These are phyloP conservation scores for Rhodotorula paludigena DNA, from an alignment of 768 basidiomycete genomes.

Conservation along the genomic window DNA sequence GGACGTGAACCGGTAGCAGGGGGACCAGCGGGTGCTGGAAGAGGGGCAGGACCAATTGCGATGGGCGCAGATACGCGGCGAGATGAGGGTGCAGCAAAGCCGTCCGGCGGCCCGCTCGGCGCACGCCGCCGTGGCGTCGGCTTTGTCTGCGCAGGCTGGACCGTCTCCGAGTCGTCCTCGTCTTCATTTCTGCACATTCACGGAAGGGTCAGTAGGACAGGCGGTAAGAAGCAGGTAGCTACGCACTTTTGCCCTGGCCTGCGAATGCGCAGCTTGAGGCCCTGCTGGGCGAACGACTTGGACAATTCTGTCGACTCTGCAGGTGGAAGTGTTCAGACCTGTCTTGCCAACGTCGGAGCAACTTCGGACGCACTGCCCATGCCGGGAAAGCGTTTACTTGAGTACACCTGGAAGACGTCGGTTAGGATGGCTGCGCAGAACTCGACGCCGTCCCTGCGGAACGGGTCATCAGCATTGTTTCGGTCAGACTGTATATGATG, in stretches of 20 bases:
- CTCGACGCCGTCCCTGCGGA: slow-evolving; percentile 66
- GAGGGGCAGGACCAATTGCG: slow-evolving; percentile 1
- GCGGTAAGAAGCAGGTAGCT: too few relatives aligned
- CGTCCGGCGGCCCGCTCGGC: too few relatives aligned
- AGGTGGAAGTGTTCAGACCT: too few relatives aligned
- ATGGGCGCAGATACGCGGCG: neutral
- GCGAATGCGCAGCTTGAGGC: slow-evolving; percentile 28
- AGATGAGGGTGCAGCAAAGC: neutral
- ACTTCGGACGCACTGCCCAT: slow-evolving; percentile 70
- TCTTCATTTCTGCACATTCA: too few relatives aligned
- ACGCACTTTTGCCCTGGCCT: slow-evolving; percentile 13
- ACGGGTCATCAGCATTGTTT: slow-evolving; percentile 9
- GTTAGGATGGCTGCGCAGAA: slow-evolving; percentile 89
- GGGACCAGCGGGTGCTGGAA: neutral
- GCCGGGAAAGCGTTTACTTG: slow-evolving; percentile 92
- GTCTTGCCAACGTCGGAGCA: too few relatives aligned
- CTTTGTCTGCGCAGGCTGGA: too few relatives aligned
- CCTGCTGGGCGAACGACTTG: slow-evolving; percentile 27
- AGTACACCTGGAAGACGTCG: slow-evolving; percentile 85
- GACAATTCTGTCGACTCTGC: slow-evolving; percentile 35
- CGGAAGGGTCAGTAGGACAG: too few relatives aligned
- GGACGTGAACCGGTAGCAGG: neutral
- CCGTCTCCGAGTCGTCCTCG: too few relatives aligned
- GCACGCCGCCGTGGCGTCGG: too few relatives aligned
- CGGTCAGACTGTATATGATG: neutral